These are phyloP conservation scores for Erysimum cheiranthoides DNA, from an alignment of 345 rosid species.

Conservation along the genomic window DNA sequence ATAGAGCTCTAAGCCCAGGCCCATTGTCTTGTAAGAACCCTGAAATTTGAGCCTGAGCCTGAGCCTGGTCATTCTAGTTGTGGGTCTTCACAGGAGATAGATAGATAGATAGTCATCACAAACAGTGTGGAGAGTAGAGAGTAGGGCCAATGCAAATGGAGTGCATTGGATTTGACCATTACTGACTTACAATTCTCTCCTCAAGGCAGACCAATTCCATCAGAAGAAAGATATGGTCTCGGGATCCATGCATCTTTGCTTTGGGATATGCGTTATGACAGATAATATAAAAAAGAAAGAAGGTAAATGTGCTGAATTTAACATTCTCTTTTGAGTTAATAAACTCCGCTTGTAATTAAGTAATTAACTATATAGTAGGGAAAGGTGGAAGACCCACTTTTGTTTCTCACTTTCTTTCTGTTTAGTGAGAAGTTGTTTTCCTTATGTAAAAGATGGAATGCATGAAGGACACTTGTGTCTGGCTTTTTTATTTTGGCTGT, in stretches of 20 bases:
- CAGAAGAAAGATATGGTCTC: slow-evolving; percentile 33
- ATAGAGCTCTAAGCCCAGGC: not conserved
- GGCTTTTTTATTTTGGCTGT: slow-evolving; percentile 17
- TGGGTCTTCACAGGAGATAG: no score
- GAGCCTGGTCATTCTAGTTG: no score
- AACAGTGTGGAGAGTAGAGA: slow-evolving; percentile 17
- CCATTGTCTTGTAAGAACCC: no score
- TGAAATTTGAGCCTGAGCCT: no score
- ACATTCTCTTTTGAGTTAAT: slow-evolving; percentile 19
- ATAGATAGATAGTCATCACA: slow-evolving; percentile 22
- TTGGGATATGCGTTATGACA: not conserved
- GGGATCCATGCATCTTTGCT: slow-evolving; percentile 40
- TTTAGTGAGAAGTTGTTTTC: slow-evolving; percentile 43
- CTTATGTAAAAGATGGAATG: slow-evolving; percentile 38
- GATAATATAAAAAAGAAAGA: slow-evolving; percentile 33
- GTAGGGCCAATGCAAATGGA: slow-evolving; percentile 43
- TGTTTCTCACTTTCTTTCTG: slow-evolving; percentile 31
- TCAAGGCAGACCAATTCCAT: slow-evolving; percentile 45
- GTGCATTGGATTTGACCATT: slow-evolving; percentile 37
- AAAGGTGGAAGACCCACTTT: slow-evolving; percentile 35
- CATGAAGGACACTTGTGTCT: slow-evolving; percentile 45
- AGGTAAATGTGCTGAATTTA: slow-evolving; percentile 23
- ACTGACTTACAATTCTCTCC: slow-evolving; percentile 31
- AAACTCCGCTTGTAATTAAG: not conserved
- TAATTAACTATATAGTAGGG: slow-evolving; percentile 29